phyloP scores from a whole-genome alignment of 306 rosid species.

The Vigna nakashimae region DNA sequence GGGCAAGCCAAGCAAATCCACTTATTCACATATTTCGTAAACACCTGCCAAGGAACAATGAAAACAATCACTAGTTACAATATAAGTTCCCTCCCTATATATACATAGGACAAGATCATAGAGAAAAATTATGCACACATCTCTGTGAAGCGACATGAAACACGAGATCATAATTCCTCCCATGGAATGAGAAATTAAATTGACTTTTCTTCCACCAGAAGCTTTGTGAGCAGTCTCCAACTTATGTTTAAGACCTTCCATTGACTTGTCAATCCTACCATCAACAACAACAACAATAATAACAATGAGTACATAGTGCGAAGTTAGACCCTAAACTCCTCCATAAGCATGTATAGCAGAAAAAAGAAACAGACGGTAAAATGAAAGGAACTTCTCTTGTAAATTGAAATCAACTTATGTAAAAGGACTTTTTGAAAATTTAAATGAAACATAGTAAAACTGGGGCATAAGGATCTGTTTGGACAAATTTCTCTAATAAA shows the following conservation, averaged over 20 bases:
- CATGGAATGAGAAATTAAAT: conserved; percentile 90
- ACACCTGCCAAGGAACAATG: conserved; percentile 64
- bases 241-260: conserved; percentile 81
- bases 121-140: conserved; percentile 61
- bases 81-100: conserved; percentile 35
- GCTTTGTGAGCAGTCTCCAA: conserved; percentile 85
- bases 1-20: conserved; percentile 96
- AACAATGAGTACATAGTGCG: conserved; percentile 29
- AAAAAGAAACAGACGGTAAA: background rate
- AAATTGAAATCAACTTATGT: background rate
- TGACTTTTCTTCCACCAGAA: conserved; percentile 92
- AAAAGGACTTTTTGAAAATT: background rate
- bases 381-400: background rate
- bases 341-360: background rate
- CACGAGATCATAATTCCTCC: conserved; percentile 82
- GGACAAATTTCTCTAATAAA: no score
- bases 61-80: conserved; percentile 39
- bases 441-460: background rate
- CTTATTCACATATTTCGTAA: conserved; percentile 81
- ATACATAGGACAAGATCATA: conserved; percentile 36
- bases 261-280: conserved; percentile 69
- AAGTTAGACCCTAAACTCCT: background rate
- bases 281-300: conserved; percentile 20
- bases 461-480: no score
- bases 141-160: conserved; percentile 77